Evolutionary conservation across 2,329 filamentous ascomycete species (phyloP), one percentile per base, ranked within the genome.

Genomic region (Aspergillus glaucus): DNA sequence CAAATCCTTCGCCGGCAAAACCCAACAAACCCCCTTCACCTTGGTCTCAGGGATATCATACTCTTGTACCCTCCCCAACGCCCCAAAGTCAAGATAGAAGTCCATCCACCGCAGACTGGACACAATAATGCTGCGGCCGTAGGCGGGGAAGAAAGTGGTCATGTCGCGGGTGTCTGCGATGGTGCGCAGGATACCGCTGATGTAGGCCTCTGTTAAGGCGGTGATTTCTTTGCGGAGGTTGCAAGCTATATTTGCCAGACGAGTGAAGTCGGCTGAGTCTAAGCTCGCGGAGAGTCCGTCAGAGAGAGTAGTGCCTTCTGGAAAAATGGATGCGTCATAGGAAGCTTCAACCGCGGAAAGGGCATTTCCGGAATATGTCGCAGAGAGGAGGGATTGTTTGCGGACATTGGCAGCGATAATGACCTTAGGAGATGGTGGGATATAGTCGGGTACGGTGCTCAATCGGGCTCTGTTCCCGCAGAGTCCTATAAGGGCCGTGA

Each of bases 71-170:
- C 41, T 50, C 6, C 48, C 48, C 26, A 50, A 12, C 17, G 22
- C 9, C 10, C 44, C 39, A 37, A 50, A 50, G 32, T 50, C 48
- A 12, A 41, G 28, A 17, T 47, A 46, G 36, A 50, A 50, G 4
- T 48, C 48, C 48, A 48, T 50, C 48, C 45, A 50, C 14, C 48
- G 45, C 39, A 47, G 39, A 19, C 39, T 50, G 4, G 48, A 48
- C 28, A 50, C 44, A 19, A 48, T 46, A 24, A 47, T 47, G 37
- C 48, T 50, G 14, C 26, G 22, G 2, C 44, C 34, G 15, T 15
- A 47, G 6, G 17, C 28, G 19, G 42, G 30, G 30, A 12, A 32
- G 28, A 19, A 19, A 14, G 30, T 45, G 34, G 42, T 14, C 26
- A 30, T 17, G 7, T 40, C 17, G 9, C 9, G 37, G 17, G 17